Base-by-base conservation (phyloP, 73 alveolate genomes). In the Paramecium octaurelia region DNA sequence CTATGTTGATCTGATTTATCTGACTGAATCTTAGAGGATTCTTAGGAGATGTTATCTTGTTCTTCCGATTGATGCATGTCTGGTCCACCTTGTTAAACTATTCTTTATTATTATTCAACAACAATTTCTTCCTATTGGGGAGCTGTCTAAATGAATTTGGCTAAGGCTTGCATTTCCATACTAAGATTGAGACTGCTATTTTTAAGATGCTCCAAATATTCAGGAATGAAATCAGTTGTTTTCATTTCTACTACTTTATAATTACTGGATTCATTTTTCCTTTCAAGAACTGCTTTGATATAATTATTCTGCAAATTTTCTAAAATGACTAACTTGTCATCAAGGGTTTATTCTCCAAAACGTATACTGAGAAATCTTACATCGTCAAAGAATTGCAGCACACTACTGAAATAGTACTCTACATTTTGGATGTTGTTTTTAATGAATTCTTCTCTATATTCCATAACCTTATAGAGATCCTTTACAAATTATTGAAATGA, bases 141-240 rank as follows among this genome's bases (percentile, higher is more conserved):
- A 27, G 12, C 84, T 18, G 57, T 36, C 24, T 80, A 80, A 23
- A 80, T 64, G 57, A 31, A 80, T 46, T 80, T 80, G 11, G 91
- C 91, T 23, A 80, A 46, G 4, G 91, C 91, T 35, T 80, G 24
- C 91, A 80, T 80, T 80, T 80, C 91, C 42, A 64, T 80, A 80
- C 91, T 80, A 5, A 80, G 29, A 80, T 80, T 80, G 6, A 80
- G 57, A 43, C 76, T 44, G 20, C 76, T 44, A 8, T 64, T 64
- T 21, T 80, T 80, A n/a, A 80, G 75, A 46, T 80, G 91, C 6
- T 80, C 91, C 20, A 80, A 80, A 27, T 80, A 80, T 43, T 80
- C 91, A 24, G 91, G 91, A 23, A 80, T 80, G 91, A 80, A 80
- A 80, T 80, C 91, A 12, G 91, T 80, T 10, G 91, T 80, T 20